Evolutionary conservation across 345 rosid species (phyloP).

Genomic region (Boechera stricta): DNA sequence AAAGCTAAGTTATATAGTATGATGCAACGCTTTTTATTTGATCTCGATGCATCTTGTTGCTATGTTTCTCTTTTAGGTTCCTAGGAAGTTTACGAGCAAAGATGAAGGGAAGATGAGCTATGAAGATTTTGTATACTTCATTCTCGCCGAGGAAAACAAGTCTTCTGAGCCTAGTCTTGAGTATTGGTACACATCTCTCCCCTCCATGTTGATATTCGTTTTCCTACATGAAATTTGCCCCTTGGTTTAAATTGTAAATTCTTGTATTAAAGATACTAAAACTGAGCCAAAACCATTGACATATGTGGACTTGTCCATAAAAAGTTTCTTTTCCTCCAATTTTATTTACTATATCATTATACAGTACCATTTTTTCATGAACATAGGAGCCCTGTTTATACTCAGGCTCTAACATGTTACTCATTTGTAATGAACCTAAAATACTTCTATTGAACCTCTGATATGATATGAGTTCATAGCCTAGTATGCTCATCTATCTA

Average conservation of each 20-base stretch:
- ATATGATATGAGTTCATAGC: not conserved
- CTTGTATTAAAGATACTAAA: not conserved
- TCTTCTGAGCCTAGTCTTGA: slow-evolving; percentile 76
- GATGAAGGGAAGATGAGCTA: slow-evolving; percentile 78
- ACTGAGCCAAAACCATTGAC: not conserved
- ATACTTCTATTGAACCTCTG: not conserved
- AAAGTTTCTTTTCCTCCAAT: not conserved
- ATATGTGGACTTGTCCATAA: not conserved
- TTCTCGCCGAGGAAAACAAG: slow-evolving; percentile 83
- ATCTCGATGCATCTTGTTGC: slow-evolving; percentile 6
- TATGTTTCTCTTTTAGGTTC: slow-evolving; percentile 49
- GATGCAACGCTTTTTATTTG: not conserved
- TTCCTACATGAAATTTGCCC: not conserved
- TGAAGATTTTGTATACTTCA: slow-evolving; percentile 88
- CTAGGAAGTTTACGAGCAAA: slow-evolving; percentile 66
- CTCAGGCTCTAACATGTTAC: not conserved
- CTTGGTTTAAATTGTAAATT: not conserved
- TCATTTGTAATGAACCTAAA: not conserved
- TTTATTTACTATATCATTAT: not conserved
- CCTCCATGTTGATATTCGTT: not conserved
- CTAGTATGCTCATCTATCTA: not conserved
- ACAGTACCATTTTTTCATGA: not conserved
- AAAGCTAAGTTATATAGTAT: not conserved
- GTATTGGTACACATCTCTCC: slow-evolving; percentile 60
- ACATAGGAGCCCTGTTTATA: not conserved